Percentiles rank a stretch among this genome's conserved stretches.
Conservation (phyloP, 2,329 filamentous ascomycete species). For the Colletotrichum simmondsii region DNA sequence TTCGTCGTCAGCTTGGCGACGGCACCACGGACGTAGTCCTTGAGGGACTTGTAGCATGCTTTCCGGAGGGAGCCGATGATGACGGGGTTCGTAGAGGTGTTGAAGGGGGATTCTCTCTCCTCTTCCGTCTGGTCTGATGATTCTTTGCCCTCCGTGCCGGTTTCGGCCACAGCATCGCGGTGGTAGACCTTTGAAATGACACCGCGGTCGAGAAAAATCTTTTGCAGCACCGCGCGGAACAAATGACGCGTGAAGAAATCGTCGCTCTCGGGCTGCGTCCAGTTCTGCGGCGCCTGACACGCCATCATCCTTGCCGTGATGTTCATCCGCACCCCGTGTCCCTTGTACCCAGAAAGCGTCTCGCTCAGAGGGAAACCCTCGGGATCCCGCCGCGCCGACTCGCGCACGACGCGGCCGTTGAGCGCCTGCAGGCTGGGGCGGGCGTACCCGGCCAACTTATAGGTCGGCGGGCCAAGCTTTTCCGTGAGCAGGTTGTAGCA, state of each 20-base stretch:
- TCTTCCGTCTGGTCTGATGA: conserved; percentile 37
- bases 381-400: conserved; percentile 80
- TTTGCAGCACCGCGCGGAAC: conserved; percentile 89
- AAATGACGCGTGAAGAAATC: conserved; percentile 93
- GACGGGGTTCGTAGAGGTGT: conserved; percentile 77
- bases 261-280: conserved; percentile 83
- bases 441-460: conserved; percentile 79
- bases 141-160: conserved; percentile 27
- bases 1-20: conserved; percentile 76
- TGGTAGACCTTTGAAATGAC: conserved; percentile 73
- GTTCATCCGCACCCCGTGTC: conserved; percentile 82
- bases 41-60: conserved; percentile 79
- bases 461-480: conserved; percentile 85
- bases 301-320: conserved; percentile 99
- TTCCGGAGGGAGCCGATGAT: conserved; percentile 90
- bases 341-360: conserved; percentile 68
- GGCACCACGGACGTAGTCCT: conserved; percentile 83
- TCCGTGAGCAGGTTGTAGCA: conserved; percentile 98
- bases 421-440: conserved; percentile 75
- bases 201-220: conserved; percentile 88
- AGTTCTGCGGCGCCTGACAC: conserved; percentile 93
- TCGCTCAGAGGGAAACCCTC: conserved; percentile 95
- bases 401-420: conserved; percentile 75
- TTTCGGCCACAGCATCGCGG: conserved; percentile 44
- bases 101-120: conserved; percentile 52